Conservation (phyloP, 2,329 filamentous ascomycete species). For the Podosphaera aphanis region DNA sequence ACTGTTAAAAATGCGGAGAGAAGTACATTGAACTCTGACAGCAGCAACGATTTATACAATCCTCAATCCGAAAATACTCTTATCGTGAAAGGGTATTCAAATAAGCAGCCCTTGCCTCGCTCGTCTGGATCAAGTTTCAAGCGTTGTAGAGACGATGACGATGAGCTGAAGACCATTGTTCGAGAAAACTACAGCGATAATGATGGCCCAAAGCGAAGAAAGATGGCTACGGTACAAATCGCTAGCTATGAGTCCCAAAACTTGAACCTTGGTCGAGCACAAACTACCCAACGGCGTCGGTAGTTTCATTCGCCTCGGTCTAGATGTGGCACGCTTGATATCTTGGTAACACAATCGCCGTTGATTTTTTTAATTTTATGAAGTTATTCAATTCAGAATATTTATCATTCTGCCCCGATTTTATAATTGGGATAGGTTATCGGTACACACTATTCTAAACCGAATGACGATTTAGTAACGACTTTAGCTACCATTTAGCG, state of each 20-base stretch:
- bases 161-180: slow-evolving; percentile 32
- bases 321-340: too few species aligned
- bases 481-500: slow-evolving; percentile 13
- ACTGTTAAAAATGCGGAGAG: slow-evolving; percentile 71
- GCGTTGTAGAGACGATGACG: slow-evolving; percentile 23
- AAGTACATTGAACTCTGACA: slow-evolving; percentile 38
- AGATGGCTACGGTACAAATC: slow-evolving; percentile 31
- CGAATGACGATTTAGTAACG: slow-evolving; percentile 16
- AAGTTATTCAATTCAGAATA: too few species aligned
- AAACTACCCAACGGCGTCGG: slow-evolving; percentile 19
- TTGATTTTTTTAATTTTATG: too few species aligned
- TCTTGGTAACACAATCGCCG: too few species aligned
- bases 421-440: background rate
- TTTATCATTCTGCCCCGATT: too few species aligned
- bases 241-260: slow-evolving; percentile 23
- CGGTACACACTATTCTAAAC: slow-evolving; percentile 11
- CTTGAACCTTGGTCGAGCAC: slow-evolving; percentile 24
- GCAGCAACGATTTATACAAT: slow-evolving; percentile 46
- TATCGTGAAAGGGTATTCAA: slow-evolving; percentile 38
- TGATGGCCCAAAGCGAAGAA: slow-evolving; percentile 48
- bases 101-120: slow-evolving; percentile 41
- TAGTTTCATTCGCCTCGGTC: slow-evolving; percentile 4
- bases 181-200: slow-evolving; percentile 26
- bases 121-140: slow-evolving; percentile 25
- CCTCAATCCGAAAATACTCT: slow-evolving; percentile 35